Conservation (phyloP, 2,329 filamentous ascomycete genomes). For the Penicillium sp. region DNA sequence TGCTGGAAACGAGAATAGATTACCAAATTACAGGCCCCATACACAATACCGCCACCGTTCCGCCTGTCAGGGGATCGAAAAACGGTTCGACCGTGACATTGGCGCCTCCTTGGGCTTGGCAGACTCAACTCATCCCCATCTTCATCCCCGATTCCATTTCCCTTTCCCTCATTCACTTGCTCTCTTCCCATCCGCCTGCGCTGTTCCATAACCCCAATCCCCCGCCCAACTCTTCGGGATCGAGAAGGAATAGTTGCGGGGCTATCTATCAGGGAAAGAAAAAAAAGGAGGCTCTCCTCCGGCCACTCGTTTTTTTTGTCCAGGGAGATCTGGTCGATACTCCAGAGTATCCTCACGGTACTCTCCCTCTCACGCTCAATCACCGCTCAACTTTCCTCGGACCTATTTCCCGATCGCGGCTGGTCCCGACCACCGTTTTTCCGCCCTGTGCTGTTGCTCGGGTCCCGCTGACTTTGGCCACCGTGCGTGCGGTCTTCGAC, state of each 20-base stretch:
- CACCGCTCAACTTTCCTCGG: background rate
- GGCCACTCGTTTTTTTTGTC: constrained; percentile 35
- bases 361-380: constrained; percentile 12
- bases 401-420: constrained; percentile 5
- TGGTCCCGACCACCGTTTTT: constrained; percentile 10
- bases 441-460: constrained; percentile 15
- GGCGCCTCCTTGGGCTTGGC: constrained; percentile 36
- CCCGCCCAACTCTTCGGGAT: constrained; percentile 28
- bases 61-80: constrained; percentile 17
- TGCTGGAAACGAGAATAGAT: constrained; percentile 2
- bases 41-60: constrained; percentile 9
- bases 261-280: constrained; percentile 15
- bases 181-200: constrained; percentile 15
- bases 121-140: constrained; percentile 27
- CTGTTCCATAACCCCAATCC: constrained; percentile 24
- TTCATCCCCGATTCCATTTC: too few species aligned
- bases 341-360: constrained; percentile 1
- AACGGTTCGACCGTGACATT: constrained; percentile 26
- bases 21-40: constrained; percentile 2
- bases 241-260: constrained; percentile 30
- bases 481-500: constrained; percentile 19
- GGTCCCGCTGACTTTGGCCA: constrained; percentile 17
- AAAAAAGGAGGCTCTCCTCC: constrained; percentile 41
- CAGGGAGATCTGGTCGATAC: constrained; percentile 10
- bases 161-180: constrained; percentile 4